Base-by-base conservation (phyloP, 2,329 filamentous ascomycete genomes). In the Chaetomium olivaceum region DNA sequence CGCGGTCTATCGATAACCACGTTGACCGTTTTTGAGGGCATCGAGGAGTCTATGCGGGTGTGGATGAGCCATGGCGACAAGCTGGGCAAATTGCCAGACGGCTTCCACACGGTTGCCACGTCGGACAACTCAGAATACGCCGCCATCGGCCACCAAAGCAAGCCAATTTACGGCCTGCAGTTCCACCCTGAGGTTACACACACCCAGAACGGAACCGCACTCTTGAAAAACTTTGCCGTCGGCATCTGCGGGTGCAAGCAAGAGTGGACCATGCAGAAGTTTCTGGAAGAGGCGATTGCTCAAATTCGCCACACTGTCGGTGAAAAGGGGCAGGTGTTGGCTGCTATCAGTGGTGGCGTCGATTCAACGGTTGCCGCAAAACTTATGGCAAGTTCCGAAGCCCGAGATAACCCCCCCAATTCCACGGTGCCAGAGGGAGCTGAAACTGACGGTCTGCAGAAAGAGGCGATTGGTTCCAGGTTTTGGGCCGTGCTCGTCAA, bases 41-140 rank as follows among this genome's bases (percentile, higher is more conserved):
- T 97, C 12, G 89, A 88, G 66, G 88, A 91, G 67, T 80, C 86
- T 60, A 83, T 91, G 72, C 84, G 90, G 65, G 81, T 91, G 16
- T 94, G 87, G 84, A 97, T 97, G 93, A 91, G 87, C 71, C 94
- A 98, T 76, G 89, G 88, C 65, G 93, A 97, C 79, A 96, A 96
- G 82, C 85, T 98, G 12, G 84, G 84, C 48, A 80, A 84, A 63
- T 82, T 97, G 48, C 93, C 93, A 9, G 81, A 89, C 43, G 85
- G 83, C 50, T 97, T 96, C 76, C 79, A 85, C 66, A 87, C 84
- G 19, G 87, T 97, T 72, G 93, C 91, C 59, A 89, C 83, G 4
- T 94, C 92, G 2, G 75, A 81, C 59, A 96, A 95, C 79, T 88
- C 91, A 0, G 86, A 89, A 27, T 96, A 86, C 72, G 93, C 93